Evolutionary conservation across 805 yeast species (phyloP).

Genomic region (Zygosaccharomyces lentus): DNA sequence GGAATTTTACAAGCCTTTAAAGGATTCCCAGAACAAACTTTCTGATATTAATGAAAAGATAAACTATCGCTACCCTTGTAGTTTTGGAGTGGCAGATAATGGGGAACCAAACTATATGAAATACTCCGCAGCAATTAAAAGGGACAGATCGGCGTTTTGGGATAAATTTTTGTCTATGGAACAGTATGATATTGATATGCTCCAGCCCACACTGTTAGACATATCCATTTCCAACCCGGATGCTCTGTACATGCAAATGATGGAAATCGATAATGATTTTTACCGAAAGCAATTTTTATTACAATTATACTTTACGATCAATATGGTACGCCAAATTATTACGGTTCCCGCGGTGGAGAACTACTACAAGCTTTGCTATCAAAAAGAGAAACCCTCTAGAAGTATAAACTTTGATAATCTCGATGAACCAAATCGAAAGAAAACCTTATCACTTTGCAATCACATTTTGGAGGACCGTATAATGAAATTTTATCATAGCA

Average conservation of each 20-base stretch:
- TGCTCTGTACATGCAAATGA: constrained; percentile 23
- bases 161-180: constrained; percentile 2
- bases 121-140: constrained; percentile 12
- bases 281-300: constrained; percentile 30
- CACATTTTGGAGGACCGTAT: constrained; percentile 18
- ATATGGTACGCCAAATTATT: constrained; percentile 16
- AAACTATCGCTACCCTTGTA: constrained; percentile 18
- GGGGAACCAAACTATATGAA: constrained; percentile 18
- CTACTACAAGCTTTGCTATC: constrained; percentile 21
- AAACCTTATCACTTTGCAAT: constrained; percentile 15
- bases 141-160: constrained; percentile 18
- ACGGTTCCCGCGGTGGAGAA: constrained; percentile 17
- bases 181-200: constrained; percentile 3
- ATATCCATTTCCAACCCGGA: constrained; percentile 19
- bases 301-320: constrained; percentile 22
- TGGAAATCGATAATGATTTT: constrained; percentile 21
- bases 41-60: constrained; percentile 15
- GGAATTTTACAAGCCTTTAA: constrained; percentile 19
- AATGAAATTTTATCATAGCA: constrained; percentile 20
- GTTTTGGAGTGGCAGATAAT: constrained; percentile 11
- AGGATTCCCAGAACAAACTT: constrained; percentile 10
- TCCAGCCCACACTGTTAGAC: constrained; percentile 25
- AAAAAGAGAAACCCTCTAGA: constrained; percentile 23
- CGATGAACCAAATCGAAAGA: constrained; percentile 16
- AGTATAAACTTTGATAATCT: constrained; percentile 10